Evolutionary conservation across 371 early-diverging fungal genomes (phyloP), one percentile per base, ranked within the genome.

Genomic region (Lichtheimia hyalospora): DNA sequence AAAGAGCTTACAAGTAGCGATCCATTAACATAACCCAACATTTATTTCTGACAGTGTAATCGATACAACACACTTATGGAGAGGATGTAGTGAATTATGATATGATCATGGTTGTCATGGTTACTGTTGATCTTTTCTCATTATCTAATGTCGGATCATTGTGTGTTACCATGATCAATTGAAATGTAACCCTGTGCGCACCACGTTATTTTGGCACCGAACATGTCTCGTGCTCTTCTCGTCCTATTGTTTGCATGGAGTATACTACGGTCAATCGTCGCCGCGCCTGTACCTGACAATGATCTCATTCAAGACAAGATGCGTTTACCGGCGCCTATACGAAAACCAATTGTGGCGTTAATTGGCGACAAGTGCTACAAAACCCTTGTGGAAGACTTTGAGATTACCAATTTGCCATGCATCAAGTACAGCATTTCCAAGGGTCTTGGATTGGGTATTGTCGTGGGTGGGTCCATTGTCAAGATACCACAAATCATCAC

Each of bases 401-500:
- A 90, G 70, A 52, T 87, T n/a, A 65, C 71, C 12, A 83, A 93
- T 64, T 71, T 83, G 3, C 68, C 54, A 15, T 98, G 98, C 75
- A 66, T 95, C 64, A 92, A 92, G 63, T 85, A 90, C 43, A 79
- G 88, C 16, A 57, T 96, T 55, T 92, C 94, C 41, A 97, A 97
- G 71, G 94, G 83, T 0, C 85, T 98, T 10, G 94, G 97, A 0
- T 53, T 96, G 6, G 97, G 94, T 21, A 96, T 98, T 61, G 93
- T 97, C 16, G 71, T 87, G 7, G 96, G 94, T 43, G 92, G 94
- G 1, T 82, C 90, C 40, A 86, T 97, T 25, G 89, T 97, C 63
- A 98, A 98, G 75, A 81, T 98, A 23, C 99, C 99, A 1, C 98
- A 98, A 77, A 94, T 98, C 58, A 56, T 91, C 60, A 97, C 95